Base-by-base conservation (phyloP, 1,139 yeast species). In the Hyphopichia buzzinii region DNA sequence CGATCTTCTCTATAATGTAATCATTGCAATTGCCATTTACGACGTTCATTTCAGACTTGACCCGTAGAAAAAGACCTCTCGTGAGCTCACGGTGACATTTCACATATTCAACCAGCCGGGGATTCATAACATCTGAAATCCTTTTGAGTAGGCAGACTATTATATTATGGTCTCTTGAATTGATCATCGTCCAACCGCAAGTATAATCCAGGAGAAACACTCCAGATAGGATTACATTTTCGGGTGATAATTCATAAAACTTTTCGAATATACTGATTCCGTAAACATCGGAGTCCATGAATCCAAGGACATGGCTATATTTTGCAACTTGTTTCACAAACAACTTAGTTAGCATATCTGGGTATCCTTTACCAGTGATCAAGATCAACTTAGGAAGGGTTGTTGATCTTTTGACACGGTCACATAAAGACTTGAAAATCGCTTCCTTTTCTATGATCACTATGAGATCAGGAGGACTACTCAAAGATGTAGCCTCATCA, bases 391-490 rank as follows among this genome's bases (percentile, higher is more conserved):
- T 26, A 13, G 24, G 23, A 19, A 25, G 44, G 16, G n/a, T 10
- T 3, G 24, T 7, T 24, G 13, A 4, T 3, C 6, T 4, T 3
- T 34, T 40, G 15, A 49, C 50, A 46, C 33, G 55, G 27, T 46
- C 43, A 36, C 62, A 61, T 32, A 73, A 50, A 1, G 66, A 55
- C 33, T 58, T 61, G 50, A 68, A 67, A 0, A 72, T 58, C 1
- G 79, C 80, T 40, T 84, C 94, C 48, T 85, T 85, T 54, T 85
- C 95, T 12, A 85, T 60, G 0, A 85, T 64, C 2, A 83, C 50
- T 0, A 84, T 61, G 25, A 44, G 43, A n/a, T 33, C 37, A 2
- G 34, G 32, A 2, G n/a, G 29, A 10, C 10, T 10, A 19, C 8
- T 7, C 8, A 19, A 19, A 10, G 23, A 19, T 7, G 10, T 6